Conservation (phyloP, 345 rosid species). For the Pistacia vera region DNA sequence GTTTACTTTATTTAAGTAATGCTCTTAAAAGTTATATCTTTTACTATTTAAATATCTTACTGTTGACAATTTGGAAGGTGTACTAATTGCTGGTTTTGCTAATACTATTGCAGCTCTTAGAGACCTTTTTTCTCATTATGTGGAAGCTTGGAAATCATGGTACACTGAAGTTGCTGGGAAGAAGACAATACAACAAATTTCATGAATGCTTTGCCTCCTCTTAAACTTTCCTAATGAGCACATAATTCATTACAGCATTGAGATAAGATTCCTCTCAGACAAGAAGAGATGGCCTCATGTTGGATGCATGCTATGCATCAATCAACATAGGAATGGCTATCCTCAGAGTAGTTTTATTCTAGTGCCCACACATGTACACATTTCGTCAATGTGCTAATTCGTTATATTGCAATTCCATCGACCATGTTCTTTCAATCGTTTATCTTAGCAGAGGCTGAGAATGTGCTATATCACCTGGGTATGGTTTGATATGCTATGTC, state of each 20-base stretch:
- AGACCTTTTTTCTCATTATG: constrained; percentile 85
- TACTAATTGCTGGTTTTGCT: constrained; percentile 9
- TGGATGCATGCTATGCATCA: constrained; percentile 28
- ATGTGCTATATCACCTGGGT: not conserved
- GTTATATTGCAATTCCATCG: not conserved
- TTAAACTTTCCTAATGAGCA: constrained; percentile 2
- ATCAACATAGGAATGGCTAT: constrained; percentile 21
- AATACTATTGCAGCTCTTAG: constrained; percentile 57
- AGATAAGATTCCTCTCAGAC: constrained; percentile 16
- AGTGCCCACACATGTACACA: constrained; percentile 8
- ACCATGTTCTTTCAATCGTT: not conserved
- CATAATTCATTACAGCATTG: not conserved
- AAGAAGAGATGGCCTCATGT: constrained; percentile 23
- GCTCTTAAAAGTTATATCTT: not conserved
- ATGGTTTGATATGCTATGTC: not conserved
- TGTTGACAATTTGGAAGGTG: not conserved
- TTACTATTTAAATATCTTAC: not conserved
- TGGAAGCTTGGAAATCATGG: constrained; percentile 95
- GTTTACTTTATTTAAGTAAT: not conserved
- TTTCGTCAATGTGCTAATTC: not conserved
- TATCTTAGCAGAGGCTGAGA: not conserved
- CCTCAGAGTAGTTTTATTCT: not conserved
- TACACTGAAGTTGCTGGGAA: constrained; percentile 67
- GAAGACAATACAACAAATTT: constrained; percentile 41
- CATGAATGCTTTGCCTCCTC: constrained; percentile 24